Conservation (phyloP, 2,329 filamentous ascomycete genomes). For the Leptographium galeiforme region DNA sequence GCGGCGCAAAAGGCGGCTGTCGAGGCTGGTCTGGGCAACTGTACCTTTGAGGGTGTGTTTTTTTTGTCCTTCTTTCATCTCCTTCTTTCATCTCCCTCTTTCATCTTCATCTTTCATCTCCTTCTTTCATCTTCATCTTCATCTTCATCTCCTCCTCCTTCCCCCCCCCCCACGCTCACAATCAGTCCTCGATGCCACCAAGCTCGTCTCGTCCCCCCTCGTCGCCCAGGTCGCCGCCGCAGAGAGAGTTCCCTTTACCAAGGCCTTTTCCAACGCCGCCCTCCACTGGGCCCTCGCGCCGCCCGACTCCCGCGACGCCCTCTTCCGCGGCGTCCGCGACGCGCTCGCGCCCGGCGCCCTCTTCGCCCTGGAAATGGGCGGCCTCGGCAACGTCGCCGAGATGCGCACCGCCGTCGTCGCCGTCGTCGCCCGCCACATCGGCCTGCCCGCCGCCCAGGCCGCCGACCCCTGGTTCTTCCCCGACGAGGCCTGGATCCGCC, state of each 20-base stretch:
- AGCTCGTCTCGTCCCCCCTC: constrained; percentile 22
- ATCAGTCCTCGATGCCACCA: constrained; percentile 32
- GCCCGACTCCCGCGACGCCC: constrained; percentile 29
- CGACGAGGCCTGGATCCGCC: constrained; percentile 43
- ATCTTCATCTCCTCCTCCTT: not conserved
- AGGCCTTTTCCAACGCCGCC: constrained; percentile 54
- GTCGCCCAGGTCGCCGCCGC: no score
- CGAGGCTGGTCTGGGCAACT: constrained; percentile 19
- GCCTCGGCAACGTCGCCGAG: constrained; percentile 54
- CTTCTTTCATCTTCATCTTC: not conserved
- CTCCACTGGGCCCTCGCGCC: constrained; percentile 52
- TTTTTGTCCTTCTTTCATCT: not conserved
- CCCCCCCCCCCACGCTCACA: not conserved
- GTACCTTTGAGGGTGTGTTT: constrained; percentile 30
- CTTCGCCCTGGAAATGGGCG: constrained; percentile 61
- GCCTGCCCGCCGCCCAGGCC: constrained; percentile 32
- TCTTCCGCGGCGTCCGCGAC: constrained; percentile 39
- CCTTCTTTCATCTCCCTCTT: not conserved
- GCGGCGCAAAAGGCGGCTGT: constrained; percentile 30
- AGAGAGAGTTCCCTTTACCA: no score
- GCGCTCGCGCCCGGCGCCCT: constrained; percentile 40
- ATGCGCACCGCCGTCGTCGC: constrained; percentile 43
- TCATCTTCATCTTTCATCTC: not conserved
- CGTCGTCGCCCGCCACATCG: constrained; percentile 36
- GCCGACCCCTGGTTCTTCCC: constrained; percentile 61